Conservation (phyloP, 495 filamentous ascomycete species). For the Venustampulla echinocandica region DNA sequence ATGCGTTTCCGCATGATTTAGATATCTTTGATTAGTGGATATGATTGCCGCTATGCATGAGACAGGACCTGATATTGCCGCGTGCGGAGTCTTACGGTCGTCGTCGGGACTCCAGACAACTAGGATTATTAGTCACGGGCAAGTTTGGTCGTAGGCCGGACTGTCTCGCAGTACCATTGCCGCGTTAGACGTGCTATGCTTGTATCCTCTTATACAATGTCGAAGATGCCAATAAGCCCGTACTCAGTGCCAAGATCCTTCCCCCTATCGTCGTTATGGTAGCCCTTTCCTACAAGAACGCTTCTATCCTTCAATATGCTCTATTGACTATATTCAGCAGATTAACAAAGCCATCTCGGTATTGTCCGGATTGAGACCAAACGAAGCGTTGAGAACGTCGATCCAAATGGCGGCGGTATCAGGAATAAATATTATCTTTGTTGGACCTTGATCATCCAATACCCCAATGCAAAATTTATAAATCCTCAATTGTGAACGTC, state of each 20-base stretch:
- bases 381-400: constrained; percentile 59
- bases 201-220: constrained; percentile 58
- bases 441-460: constrained; percentile 75
- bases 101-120: constrained; percentile 58
- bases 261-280: constrained; percentile 54
- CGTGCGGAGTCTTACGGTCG: constrained; percentile 54
- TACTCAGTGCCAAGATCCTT: constrained; percentile 57
- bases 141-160: too few relatives aligned
- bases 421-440: constrained; percentile 66
- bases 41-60: constrained; percentile 75
- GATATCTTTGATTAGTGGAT: too few relatives aligned
- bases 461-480: too few relatives aligned
- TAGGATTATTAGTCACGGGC: constrained; percentile 67
- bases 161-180: too few relatives aligned
- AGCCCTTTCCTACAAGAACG: constrained; percentile 58
- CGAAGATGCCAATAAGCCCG: constrained; percentile 51
- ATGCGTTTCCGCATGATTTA: too few relatives aligned
- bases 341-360: constrained; percentile 64
- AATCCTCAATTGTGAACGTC: constrained; percentile 58
- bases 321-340: constrained; percentile 61
- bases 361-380: constrained; percentile 79
- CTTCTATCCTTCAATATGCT: constrained; percentile 44
- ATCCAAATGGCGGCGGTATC: constrained; percentile 63
- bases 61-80: constrained; percentile 63
- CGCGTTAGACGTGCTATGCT: too few relatives aligned